Base-by-base conservation (phyloP, 2,329 filamentous ascomycete species). In the Diaporthe sp. region DNA sequence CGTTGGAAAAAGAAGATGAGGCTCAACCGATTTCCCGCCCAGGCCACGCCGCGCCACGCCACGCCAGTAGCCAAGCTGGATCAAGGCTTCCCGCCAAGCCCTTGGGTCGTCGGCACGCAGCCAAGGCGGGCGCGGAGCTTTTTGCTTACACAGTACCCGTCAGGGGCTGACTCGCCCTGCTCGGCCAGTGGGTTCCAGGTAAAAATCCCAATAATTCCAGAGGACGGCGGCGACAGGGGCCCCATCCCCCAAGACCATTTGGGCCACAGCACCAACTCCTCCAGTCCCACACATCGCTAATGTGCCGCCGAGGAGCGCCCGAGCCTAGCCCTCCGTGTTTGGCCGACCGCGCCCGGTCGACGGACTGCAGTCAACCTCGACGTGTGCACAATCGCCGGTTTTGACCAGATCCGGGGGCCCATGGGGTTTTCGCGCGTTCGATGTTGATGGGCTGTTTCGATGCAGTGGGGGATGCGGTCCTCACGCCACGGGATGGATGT, bases 291-390 rank as follows among this genome's bases (percentile, higher is more conserved):
- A 53, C 67, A 49, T 61, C 31, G 61, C 73, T 67, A 34, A 44
- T 62, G 51, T 72, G 31, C 37, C 75, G 75, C 75, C 75, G 75
- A 76, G 75, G 62, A 76, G 69, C 22, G 28, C 44, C 75, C 75
- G 75, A 67, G 46, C 55, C 69, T 76, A 76, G 49, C 51, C 70
- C 34, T 58, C 67, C 69, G 73, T 57, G 39, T 61, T 28, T 51
- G 53, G 61, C 71, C 69, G 68, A 73, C 51, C 55, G 51, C 53
- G 53, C 15, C 69, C 59, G 58, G 49, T 44, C 9, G 22, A 55
- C 73, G 75, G 75, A 53, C 44, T 42, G 67, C 73, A 73, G 75
- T 76, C 75, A 22, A 75, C 73, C 75, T 75, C 31, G 44, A 28
- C 19, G 55, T 17, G 37, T 74, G 39, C 53, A 28, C 28, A 55